Evolutionary conservation across 768 basidiomycete species (phyloP).

Genomic region (Clavaria fumosa): DNA sequence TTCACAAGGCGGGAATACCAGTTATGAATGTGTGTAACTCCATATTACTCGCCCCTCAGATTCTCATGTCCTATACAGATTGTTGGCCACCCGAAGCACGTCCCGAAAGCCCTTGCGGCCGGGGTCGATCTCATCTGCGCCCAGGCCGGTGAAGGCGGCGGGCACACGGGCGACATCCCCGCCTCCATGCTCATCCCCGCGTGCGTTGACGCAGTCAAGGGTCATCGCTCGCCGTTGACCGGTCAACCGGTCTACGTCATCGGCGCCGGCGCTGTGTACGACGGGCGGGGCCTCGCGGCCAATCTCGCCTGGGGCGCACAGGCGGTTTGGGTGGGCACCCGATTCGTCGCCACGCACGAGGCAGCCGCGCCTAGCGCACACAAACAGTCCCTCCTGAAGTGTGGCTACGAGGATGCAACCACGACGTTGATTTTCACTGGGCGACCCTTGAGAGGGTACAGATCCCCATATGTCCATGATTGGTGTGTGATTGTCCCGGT

Average conservation of each 20-base stretch:
- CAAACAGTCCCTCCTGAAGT: slow-evolving; percentile 61
- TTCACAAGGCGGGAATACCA: slow-evolving; percentile 74
- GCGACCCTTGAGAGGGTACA: slow-evolving; percentile 72
- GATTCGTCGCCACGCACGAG: slow-evolving; percentile 74
- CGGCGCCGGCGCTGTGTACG: slow-evolving; percentile 85
- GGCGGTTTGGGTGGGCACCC: slow-evolving; percentile 65
- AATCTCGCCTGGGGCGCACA: slow-evolving; percentile 83
- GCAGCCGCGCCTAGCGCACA: slow-evolving; percentile 73
- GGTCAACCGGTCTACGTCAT: slow-evolving; percentile 76
- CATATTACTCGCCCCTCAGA: background rate
- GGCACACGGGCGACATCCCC: slow-evolving; percentile 74
- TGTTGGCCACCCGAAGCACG: slow-evolving; percentile 93
- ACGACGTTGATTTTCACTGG: slow-evolving; percentile 86
- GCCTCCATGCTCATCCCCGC: slow-evolving; percentile 83
- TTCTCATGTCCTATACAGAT: slow-evolving; percentile 22
- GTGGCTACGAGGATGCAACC: slow-evolving; percentile 63
- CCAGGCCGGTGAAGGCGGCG: slow-evolving; percentile 86
- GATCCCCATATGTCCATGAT: slow-evolving; percentile 73
- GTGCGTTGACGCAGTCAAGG: slow-evolving; percentile 72
- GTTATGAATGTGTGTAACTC: slow-evolving; percentile 49
- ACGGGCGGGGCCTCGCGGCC: slow-evolving; percentile 76
- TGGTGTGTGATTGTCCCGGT: slow-evolving; percentile 36
- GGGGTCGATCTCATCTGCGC: slow-evolving; percentile 92
- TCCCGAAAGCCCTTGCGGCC: slow-evolving; percentile 59
- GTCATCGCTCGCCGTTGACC: slow-evolving; percentile 62